phyloP scores from a whole-genome alignment of 1,284 basidiomycete species.

The Ceratobasidium sp. region DNA sequence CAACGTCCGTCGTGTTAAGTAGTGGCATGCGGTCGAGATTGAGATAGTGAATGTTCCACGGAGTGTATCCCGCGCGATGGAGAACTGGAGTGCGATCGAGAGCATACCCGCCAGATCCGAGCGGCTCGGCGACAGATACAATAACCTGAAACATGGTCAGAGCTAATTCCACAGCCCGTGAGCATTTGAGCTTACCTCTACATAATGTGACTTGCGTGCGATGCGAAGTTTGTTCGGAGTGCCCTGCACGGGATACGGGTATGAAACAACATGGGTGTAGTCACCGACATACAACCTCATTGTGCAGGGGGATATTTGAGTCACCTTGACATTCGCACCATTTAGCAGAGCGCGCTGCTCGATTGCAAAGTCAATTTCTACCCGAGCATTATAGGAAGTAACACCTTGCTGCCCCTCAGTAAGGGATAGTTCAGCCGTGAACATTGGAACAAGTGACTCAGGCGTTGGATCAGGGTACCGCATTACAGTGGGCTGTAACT shows the following conservation, averaged over 20 bases:
- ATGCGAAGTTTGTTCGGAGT: neutral
- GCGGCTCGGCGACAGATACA: neutral
- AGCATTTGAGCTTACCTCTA: constrained; percentile 9
- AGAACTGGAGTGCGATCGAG: neutral
- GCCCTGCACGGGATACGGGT: constrained; percentile 24
- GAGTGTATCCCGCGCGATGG: neutral
- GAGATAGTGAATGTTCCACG: constrained; percentile 34
- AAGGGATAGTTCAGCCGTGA: neutral
- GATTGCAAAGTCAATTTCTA: neutral
- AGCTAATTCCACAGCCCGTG: too few species aligned
- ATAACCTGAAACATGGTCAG: constrained; percentile 26
- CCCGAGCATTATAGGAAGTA: neutral
- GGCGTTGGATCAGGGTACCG: neutral
- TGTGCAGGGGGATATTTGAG: neutral
- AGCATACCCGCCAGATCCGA: constrained; percentile 15
- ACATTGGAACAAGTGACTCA: neutral
- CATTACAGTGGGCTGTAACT: neutral
- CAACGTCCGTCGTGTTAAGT: neutral
- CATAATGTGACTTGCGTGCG: constrained; percentile 26
- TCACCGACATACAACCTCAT: neutral
- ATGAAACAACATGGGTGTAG: neutral
- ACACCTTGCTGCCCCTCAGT: neutral
- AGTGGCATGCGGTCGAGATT: constrained; percentile 1
- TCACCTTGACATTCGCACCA: neutral
- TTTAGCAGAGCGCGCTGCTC: neutral